Base-by-base conservation (phyloP, 2,329 filamentous ascomycete genomes). In the Ceratocystis ficicola region DNA sequence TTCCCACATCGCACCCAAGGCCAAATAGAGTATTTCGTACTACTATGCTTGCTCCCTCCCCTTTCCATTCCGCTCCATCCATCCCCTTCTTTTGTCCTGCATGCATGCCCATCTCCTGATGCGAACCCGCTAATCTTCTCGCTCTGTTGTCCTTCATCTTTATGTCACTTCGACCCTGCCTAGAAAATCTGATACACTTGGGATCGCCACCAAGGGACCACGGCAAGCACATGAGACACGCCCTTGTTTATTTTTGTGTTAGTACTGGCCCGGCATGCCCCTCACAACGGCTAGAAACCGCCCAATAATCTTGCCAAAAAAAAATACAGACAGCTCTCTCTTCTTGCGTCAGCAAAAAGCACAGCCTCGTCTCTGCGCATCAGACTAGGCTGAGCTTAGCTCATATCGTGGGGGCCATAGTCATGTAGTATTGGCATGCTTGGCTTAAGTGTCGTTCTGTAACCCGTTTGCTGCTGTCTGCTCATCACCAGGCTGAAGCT, bases 161-260 rank as follows among this genome's bases (percentile, higher is more conserved):
- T 30, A 25, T 57, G 28, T 32, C 7, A 7, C 30, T 59, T 15
- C 17, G 30, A 30, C 12, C 55, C 15, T 59, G 55, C 55, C 55
- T 12, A n/a, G 25, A 20, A 32, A 59, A 36, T 30, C 55, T 59
- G 55, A 59, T 32, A 59, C 55, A 59, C 55, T 59, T 20, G 17
- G 55, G 55, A 32, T 59, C 55, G 36, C 55, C 32, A 28, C n/a
- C 25, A 59, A 17, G 55, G 55, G 6, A n/a, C 15, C 15, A n/a
- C 15, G 20, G 25, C 55, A n/a, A 32, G 55, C 55, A 32, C n/a
- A 17, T 59, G 55, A 59, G 28, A 59, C 55, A 59, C 25, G 20
- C 22, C 55, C 55, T 32, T 36, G 55, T 36, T 15, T 32, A 30
- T 30, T 59, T 52, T 25, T 52, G 4, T 7, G 15, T 12, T 59